Evolutionary conservation across 805 yeast genomes (phyloP).

Genomic region (Lachancea meyersii): DNA sequence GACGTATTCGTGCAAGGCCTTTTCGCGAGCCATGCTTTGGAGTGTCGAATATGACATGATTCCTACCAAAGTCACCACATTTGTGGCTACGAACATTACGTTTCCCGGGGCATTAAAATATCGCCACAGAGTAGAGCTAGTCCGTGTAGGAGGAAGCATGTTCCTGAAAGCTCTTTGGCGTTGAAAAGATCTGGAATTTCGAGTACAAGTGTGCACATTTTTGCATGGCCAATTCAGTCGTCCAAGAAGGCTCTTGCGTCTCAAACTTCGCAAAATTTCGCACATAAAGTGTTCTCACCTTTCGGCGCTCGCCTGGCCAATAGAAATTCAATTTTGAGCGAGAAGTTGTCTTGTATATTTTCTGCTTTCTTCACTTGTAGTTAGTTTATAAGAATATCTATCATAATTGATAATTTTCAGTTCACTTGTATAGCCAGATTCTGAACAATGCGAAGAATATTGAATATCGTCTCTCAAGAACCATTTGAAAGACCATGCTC

Average conservation of each 20-base stretch:
- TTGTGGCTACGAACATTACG: conserved; percentile 34
- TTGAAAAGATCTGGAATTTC: not conserved
- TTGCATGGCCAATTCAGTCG: not conserved
- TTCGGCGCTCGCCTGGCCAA: not conserved
- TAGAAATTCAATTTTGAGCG: no score
- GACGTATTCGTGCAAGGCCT: conserved; percentile 4
- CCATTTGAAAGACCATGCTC: no score
- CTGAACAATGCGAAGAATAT: no score
- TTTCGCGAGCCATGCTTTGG: conserved; percentile 16
- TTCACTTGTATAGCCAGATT: not conserved
- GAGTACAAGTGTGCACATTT: not conserved
- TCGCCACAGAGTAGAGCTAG: conserved; percentile 28
- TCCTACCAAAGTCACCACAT: conserved; percentile 32
- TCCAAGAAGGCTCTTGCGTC: not conserved
- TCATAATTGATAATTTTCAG: not conserved
- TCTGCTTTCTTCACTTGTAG: no score
- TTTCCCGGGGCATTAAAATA: conserved; percentile 38
- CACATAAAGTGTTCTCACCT: not conserved
- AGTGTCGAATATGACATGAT: conserved; percentile 31
- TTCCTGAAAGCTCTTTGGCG: not conserved
- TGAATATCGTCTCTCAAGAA: no score
- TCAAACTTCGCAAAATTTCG: not conserved
- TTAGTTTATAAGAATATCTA: no score
- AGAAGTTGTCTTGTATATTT: no score
- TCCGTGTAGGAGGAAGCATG: conserved; percentile 2